Conservation (phyloP, 2,329 filamentous ascomycete species). For the Penicillium sp. region DNA sequence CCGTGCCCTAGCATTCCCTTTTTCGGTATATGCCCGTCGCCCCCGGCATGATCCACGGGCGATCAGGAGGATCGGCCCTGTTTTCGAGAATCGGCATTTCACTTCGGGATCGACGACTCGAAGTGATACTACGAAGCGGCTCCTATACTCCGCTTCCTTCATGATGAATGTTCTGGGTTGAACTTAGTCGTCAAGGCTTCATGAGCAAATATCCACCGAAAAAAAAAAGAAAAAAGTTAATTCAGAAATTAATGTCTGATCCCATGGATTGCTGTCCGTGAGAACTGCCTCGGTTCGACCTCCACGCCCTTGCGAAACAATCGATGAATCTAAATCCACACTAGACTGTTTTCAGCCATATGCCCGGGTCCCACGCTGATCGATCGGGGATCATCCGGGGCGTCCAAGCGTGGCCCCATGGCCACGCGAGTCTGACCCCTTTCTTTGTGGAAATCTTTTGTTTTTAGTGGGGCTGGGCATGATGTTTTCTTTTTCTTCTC, state of each 20-base stretch:
- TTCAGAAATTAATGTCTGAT: not conserved
- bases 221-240: too few species aligned
- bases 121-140: too few species aligned
- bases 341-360: conserved; percentile 10
- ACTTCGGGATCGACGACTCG: conserved; percentile 16
- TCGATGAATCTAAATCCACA: not conserved
- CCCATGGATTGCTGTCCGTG: too few species aligned
- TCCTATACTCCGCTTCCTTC: too few species aligned
- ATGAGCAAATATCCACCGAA: too few species aligned
- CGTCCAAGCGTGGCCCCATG: conserved; percentile 10
- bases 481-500: too few species aligned
- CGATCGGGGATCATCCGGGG: conserved; percentile 22
- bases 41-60: conserved; percentile 12
- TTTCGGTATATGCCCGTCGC: not conserved
- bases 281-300: too few species aligned
- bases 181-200: conserved; percentile 12
- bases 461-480: too few species aligned
- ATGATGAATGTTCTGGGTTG: too few species aligned
- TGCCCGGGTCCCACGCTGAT: conserved; percentile 16
- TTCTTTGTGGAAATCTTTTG: conserved; percentile 1
- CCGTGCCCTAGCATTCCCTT: not conserved
- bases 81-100: conserved; percentile 13
- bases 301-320: too few species aligned
- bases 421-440: conserved; percentile 14
- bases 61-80: conserved; percentile 2